Percentiles rank a stretch among this genome's conserved stretches.
phyloP scores from a whole-genome alignment of 257 asterid genomes.

The Salvia splendens region DNA sequence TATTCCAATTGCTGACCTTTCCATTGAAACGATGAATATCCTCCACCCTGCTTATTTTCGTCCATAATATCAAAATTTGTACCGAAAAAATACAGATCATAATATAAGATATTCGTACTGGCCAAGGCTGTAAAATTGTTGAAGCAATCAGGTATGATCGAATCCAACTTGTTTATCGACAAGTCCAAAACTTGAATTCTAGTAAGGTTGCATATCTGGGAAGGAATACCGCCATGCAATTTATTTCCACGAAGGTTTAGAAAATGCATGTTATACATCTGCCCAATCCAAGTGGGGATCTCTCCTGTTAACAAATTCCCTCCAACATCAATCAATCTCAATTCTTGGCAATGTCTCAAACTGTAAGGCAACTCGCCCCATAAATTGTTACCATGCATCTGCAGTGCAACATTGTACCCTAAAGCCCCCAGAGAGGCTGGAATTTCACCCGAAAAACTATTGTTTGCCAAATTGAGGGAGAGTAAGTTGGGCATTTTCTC shows the following conservation, averaged over 20 bases:
- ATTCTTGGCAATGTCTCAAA: background rate
- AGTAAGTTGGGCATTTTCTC: background rate
- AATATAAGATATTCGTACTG: background rate
- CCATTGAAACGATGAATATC: conserved; percentile 32
- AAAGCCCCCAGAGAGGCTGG: conserved; percentile 24
- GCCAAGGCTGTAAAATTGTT: conserved; percentile 27
- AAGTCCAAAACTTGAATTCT: conserved; percentile 43
- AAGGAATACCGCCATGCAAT: conserved; percentile 41
- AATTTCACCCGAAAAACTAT: conserved; percentile 25
- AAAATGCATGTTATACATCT: background rate
- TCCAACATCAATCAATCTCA: conserved; percentile 27
- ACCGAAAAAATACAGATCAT: too few relatives aligned
- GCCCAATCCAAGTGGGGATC: conserved; percentile 3
- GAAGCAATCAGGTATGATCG: conserved; percentile 39
- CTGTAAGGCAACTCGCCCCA: conserved; percentile 22
- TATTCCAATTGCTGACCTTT: conserved; percentile 24
- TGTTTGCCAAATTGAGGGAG: conserved; percentile 29
- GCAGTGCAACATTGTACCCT: background rate
- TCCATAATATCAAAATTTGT: too few relatives aligned
- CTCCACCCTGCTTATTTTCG: too few relatives aligned
- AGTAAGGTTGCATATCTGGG: conserved; percentile 36
- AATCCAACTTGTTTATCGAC: conserved; percentile 38
- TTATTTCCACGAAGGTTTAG: conserved; percentile 5
- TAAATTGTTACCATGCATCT: conserved; percentile 1
- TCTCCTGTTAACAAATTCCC: conserved; percentile 22